Conservation (phyloP, 495 filamentous ascomycete species). For the Chaetomidium leptoderma region DNA sequence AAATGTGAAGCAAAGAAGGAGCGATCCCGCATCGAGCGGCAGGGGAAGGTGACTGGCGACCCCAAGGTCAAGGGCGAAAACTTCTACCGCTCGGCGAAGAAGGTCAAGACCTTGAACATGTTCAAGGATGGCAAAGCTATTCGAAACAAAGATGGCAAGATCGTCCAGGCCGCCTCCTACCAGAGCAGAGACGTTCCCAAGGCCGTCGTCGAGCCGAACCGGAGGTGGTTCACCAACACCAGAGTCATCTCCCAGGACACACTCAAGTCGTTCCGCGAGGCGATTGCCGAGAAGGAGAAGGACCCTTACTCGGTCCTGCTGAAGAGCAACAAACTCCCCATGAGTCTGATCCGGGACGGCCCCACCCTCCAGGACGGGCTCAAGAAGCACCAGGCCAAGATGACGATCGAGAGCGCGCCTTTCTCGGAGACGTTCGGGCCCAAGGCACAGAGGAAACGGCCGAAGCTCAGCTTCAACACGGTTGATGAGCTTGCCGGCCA, state of each 20-base stretch:
- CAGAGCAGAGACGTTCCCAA: constrained; percentile 69
- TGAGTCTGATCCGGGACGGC: constrained; percentile 38
- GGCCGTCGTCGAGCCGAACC: constrained; percentile 87
- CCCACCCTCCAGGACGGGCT: constrained; percentile 65
- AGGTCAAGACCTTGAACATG: constrained; percentile 79
- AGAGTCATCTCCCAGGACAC: constrained; percentile 59
- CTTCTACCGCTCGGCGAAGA: constrained; percentile 65
- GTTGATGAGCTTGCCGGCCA: constrained; percentile 79
- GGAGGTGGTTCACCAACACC: constrained; percentile 65
- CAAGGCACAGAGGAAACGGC: constrained; percentile 85
- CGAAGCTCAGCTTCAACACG: constrained; percentile 76
- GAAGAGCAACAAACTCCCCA: constrained; percentile 75
- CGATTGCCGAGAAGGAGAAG: constrained; percentile 80
- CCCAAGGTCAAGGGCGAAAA: constrained; percentile 85
- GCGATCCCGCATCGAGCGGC: constrained; percentile 64
- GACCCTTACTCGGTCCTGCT: constrained; percentile 89
- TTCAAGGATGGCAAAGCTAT: constrained; percentile 73
- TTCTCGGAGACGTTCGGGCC: constrained; percentile 91
- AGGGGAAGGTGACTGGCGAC: constrained; percentile 80
- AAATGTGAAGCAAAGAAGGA: constrained; percentile 73
- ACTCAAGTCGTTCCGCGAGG: constrained; percentile 78
- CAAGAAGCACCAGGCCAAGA: constrained; percentile 92
- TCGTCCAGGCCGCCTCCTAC: constrained; percentile 79
- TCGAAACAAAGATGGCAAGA: constrained; percentile 65
- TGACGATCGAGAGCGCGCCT: constrained; percentile 79